A percentile compares a stretch with the other conserved stretches of the same genome.
These are phyloP conservation scores for Metrosideros polymorpha DNA, from an alignment of 441 rosid species.

Conservation along the genomic window DNA sequence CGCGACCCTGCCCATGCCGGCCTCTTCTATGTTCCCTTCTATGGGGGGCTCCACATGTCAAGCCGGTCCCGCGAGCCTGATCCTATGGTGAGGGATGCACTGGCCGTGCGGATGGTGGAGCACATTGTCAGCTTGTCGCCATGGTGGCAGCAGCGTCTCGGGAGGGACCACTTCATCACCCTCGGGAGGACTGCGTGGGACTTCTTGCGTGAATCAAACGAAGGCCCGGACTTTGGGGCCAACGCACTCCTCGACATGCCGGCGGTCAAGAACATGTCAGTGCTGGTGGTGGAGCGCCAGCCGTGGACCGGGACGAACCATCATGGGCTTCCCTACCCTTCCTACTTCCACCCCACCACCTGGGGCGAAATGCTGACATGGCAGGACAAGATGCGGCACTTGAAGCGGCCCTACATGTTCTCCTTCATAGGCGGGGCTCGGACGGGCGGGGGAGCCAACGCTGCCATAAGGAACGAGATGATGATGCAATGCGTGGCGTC, in stretches of 20 bases:
- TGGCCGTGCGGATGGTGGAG: slow-evolving; percentile 24
- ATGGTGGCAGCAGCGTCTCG: slow-evolving; percentile 24
- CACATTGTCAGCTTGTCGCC: slow-evolving; percentile 9
- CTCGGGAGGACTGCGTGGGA: slow-evolving; percentile 59
- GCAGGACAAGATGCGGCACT: slow-evolving; percentile 19
- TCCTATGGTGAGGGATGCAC: slow-evolving; percentile 23
- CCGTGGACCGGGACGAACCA: slow-evolving; percentile 31
- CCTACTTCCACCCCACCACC: slow-evolving; percentile 51
- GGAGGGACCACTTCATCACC: slow-evolving; percentile 39
- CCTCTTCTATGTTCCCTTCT: slow-evolving; percentile 48
- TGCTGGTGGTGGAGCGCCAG: slow-evolving; percentile 42
- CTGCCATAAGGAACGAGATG: slow-evolving; percentile 33
- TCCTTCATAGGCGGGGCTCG: slow-evolving; percentile 43
- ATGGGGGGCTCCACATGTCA: slow-evolving; percentile 48
- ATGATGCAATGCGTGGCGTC: slow-evolving; percentile 36
- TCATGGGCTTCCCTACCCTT: slow-evolving; percentile 42
- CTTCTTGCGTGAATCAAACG: slow-evolving; percentile 26
- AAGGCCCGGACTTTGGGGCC: slow-evolving; percentile 35
- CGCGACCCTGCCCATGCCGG: slow-evolving; percentile 22
- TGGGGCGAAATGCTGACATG: slow-evolving; percentile 24
- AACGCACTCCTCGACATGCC: slow-evolving; percentile 32
- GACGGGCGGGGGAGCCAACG: slow-evolving; percentile 20
- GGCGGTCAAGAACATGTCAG: slow-evolving; percentile 35
- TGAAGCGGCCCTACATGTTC: slow-evolving; percentile 25
- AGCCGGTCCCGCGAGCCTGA: slow-evolving; percentile 30